Evolutionary conservation across 306 rosid genomes (phyloP), one percentile per base, ranked within the genome.

Genomic region (Morella rubra): DNA sequence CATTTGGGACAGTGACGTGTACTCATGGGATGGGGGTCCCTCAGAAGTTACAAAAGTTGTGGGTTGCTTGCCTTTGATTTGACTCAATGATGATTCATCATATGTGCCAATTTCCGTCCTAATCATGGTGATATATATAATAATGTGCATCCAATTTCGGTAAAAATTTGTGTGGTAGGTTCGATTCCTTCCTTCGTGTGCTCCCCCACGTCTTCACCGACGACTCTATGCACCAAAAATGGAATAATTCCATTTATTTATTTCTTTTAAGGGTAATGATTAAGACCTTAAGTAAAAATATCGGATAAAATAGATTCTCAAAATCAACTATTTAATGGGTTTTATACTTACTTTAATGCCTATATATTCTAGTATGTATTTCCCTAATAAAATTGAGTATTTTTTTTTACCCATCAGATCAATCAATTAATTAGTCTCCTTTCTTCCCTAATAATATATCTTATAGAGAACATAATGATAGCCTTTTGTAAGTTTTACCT

Each of bases 51-150:
- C 85, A 81, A 84, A 84, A 86, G 81, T 80, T 69, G 47, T 62
- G 74, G 83, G 61, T 84, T 89, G 89, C 93, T 86, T 89, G 93
- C 87, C 93, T 83, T 89, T 87, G 80, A 89, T 89, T 77, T 81
- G 91, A 87, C 91, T 89, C 88, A 82, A 81, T 89, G 80, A 83
- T 87, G 85, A 85, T 77, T 84, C 90, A 75, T 79, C 14, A 24
- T 24, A 24, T 24, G 27, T 24, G 27, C 27, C 27, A 24, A 24
- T 24, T 24, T 24, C 52, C 73, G 15, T 69, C 77, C 80, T 74
- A 80, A 85, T 85, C 83, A 81, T 76, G 18, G 32, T 77, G 69
- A 20, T 4, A 22, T 73, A 20, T 50, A 14, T 52, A 49, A 49
- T 49, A 11, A 49, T 11, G 52, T 8, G 50, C 50, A 46, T 46